Evolutionary conservation across 2,329 filamentous ascomycete species (phyloP), one percentile per base, ranked within the genome.

Genomic region (Exutisphaerella laricina): DNA sequence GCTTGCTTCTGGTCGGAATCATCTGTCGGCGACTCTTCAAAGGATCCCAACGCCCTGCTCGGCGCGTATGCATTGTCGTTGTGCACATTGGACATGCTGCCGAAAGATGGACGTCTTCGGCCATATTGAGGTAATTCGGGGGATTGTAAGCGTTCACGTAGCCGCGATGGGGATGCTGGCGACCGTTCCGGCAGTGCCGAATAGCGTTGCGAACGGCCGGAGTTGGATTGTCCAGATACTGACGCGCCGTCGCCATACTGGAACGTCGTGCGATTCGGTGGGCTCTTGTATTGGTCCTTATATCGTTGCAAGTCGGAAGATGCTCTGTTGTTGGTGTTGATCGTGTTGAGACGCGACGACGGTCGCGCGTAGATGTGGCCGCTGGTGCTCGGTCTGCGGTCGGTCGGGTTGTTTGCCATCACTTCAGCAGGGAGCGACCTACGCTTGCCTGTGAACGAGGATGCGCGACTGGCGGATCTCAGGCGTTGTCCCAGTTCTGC

Each of bases 1-100:
- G 53, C 70, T 55, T 13, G 64, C 67, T 45, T 76, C 68, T 30
- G 62, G 32, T 74, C 73, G 6, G 61, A 58, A 28, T 59, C 65
- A 63, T 71, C 46, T 58, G 65, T 45, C 54, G 56, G 57, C 4
- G 59, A 60, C n/a, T 58, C 51, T 20, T 35, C 39, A 14, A 34
- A 23, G 20, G 30, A 39, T 9, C 17, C 31, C 43, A 43, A 14
- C 6, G 13, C 30, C 22, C 13, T 40, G 33, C 33, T 35, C 9
- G 35, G 31, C 31, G 22, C 23, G 23, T 43, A 18, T 12, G 31
- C 14, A 20, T 41, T 36, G 33, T 39, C 31, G 26, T 41, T 25
- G 31, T 44, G 30, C 16, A 46, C 21, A 5, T 30, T 32, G 17
- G 41, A 43, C 16, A 33, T 36, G 17, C 41, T 44, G 4, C 45